Conservation (phyloP, 345 rosid species). For the Ceriops tagal region DNA sequence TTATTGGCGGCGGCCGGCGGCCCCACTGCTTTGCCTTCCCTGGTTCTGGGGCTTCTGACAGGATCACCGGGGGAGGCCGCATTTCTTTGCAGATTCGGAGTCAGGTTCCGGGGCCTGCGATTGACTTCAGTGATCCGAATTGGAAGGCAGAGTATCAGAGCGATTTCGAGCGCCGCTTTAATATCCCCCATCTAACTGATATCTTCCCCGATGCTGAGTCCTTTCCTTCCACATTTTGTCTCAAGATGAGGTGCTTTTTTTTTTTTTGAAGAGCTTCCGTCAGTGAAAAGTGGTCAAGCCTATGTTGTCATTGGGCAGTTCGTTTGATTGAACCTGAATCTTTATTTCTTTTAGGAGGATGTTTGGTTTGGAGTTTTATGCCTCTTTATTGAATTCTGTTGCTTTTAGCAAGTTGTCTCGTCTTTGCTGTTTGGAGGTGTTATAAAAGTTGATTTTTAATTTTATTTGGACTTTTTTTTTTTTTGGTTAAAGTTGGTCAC, state of each 20-base stretch:
- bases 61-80: background rate
- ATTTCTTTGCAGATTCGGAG: slow-evolving; percentile 15
- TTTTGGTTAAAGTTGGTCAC: background rate
- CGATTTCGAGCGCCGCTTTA: slow-evolving; percentile 71
- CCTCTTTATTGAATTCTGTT: background rate
- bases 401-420: background rate
- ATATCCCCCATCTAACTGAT: slow-evolving; percentile 76
- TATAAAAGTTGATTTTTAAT: background rate
- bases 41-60: background rate
- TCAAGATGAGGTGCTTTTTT: slow-evolving; percentile 63
- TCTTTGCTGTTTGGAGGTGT: background rate
- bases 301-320: no score
- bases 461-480: background rate
- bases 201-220: slow-evolving; percentile 56
- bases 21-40: background rate
- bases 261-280: background rate
- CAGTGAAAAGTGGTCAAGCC: no score
- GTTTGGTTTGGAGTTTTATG: no score
- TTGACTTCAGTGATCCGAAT: slow-evolving; percentile 72
- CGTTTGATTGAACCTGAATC: no score
- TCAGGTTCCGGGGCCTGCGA: slow-evolving; percentile 16
- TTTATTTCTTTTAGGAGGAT: no score
- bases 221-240: slow-evolving; percentile 85
- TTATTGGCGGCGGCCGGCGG: background rate
- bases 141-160: slow-evolving; percentile 69